Evolutionary conservation across 805 yeast genomes (phyloP).

Genomic region (Myxozyma vanderwaltii): DNA sequence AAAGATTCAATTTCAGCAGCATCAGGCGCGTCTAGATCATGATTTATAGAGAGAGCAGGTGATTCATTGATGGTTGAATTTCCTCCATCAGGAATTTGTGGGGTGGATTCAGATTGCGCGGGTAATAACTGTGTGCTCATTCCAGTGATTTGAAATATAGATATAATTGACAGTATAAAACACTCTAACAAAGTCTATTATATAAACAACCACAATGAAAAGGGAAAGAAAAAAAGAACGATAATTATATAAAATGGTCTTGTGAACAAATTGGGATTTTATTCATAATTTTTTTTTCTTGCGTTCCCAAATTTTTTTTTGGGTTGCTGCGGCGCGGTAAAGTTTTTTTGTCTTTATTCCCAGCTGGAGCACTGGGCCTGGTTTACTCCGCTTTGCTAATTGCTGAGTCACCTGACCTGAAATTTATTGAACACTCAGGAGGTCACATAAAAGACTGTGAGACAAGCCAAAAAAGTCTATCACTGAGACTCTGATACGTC

Average conservation of each 20-base stretch:
- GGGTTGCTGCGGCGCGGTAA: background rate
- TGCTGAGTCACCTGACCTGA: too few species aligned
- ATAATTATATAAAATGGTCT: too few species aligned
- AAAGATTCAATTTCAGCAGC: background rate
- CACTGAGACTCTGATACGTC: too few species aligned
- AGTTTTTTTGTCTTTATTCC: background rate
- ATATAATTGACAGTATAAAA: background rate
- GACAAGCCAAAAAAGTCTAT: too few species aligned
- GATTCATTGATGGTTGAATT: background rate
- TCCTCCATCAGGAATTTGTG: background rate
- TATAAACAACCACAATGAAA: too few species aligned
- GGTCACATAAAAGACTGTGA: too few species aligned
- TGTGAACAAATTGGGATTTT: too few species aligned
- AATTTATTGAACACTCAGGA: too few species aligned
- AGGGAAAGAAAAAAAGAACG: background rate
- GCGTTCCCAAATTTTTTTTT: background rate
- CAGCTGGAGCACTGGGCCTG: background rate
- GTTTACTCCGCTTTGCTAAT: background rate
- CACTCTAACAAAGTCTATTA: too few species aligned
- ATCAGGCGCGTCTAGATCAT: background rate
- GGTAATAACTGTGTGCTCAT: slow-evolving; percentile 3
- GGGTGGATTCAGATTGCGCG: background rate
- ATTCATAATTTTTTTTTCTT: background rate
- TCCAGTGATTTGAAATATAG: background rate
- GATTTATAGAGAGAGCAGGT: background rate